These are phyloP conservation scores for Verticillium longisporum DNA, from an alignment of 2,329 filamentous ascomycete genomes.

Conservation along the genomic window DNA sequence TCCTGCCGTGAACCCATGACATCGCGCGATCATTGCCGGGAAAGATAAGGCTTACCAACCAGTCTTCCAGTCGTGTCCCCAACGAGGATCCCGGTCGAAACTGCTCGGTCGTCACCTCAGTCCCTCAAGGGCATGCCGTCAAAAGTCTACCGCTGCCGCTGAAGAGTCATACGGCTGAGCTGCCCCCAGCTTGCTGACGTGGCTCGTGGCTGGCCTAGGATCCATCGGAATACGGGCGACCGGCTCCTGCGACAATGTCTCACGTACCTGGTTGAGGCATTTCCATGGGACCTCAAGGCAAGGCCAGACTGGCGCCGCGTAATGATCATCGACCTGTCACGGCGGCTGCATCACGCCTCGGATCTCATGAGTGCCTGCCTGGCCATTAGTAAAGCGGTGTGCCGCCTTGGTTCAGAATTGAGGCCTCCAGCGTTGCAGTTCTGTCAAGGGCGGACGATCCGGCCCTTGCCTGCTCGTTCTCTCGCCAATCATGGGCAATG, in stretches of 20 bases:
- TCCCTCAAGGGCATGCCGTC: neutral
- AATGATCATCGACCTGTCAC: neutral
- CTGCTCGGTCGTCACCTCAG: neutral
- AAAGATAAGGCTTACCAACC: neutral
- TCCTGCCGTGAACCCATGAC: neutral
- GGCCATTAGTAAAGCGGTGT: neutral
- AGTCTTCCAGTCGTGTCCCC: neutral
- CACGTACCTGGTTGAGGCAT: neutral
- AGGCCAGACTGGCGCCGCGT: neutral
- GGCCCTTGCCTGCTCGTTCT: neutral
- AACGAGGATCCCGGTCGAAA: neutral
- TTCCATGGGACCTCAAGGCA: neutral
- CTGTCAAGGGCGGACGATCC: neutral
- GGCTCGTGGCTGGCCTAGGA: neutral
- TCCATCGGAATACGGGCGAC: neutral
- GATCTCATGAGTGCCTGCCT: neutral
- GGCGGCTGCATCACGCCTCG: neutral
- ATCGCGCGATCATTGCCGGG: too few relatives aligned
- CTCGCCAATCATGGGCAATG: neutral
- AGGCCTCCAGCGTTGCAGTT: neutral
- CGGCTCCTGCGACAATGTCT: neutral
- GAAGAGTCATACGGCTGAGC: neutral
- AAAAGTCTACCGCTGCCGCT: neutral
- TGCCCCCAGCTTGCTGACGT: neutral
- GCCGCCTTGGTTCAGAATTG: neutral